These are phyloP conservation scores for Globisporangium okanoganense DNA, from an alignment of 352 stramenopile genomes.

Conservation along the genomic window DNA sequence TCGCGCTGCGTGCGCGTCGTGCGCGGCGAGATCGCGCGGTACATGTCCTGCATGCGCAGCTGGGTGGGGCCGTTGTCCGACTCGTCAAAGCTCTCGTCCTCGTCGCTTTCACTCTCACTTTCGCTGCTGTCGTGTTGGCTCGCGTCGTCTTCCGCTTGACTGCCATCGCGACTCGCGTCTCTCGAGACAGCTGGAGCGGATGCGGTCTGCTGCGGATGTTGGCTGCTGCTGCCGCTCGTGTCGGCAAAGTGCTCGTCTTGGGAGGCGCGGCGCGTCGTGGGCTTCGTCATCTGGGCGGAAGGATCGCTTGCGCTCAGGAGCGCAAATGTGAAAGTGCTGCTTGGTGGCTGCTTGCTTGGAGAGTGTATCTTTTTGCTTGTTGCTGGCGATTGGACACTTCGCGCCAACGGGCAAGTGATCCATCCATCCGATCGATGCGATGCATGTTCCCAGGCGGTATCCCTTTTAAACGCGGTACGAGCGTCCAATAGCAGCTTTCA, in stretches of 20 bases:
- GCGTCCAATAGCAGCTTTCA: constrained; percentile 7
- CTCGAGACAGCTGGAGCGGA: neutral
- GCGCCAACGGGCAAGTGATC: neutral
- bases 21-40: constrained; percentile 24
- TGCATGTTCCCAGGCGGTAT: neutral
- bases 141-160: constrained; percentile 16
- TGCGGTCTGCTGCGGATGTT: neutral
- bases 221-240: constrained; percentile 5
- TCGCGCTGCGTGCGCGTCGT: constrained; percentile 12
- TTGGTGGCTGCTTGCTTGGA: constrained; percentile 7
- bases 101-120: constrained; percentile 12
- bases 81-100: constrained; percentile 17
- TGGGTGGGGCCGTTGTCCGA: constrained; percentile 8
- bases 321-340: constrained; percentile 5
- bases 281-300: constrained; percentile 1
- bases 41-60: constrained; percentile 24
- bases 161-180: neutral
- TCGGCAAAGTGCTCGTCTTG: constrained; percentile 11
- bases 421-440: neutral
- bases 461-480: neutral
- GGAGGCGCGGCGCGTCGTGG: neutral
- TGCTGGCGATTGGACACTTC: neutral
- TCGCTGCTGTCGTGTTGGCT: constrained; percentile 2
- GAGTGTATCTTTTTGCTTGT: no score
- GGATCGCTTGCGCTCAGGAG: neutral